Evolutionary conservation across 106 monocot species (phyloP), one percentile per base, ranked within the genome.

Genomic region (Posidonia australis): DNA sequence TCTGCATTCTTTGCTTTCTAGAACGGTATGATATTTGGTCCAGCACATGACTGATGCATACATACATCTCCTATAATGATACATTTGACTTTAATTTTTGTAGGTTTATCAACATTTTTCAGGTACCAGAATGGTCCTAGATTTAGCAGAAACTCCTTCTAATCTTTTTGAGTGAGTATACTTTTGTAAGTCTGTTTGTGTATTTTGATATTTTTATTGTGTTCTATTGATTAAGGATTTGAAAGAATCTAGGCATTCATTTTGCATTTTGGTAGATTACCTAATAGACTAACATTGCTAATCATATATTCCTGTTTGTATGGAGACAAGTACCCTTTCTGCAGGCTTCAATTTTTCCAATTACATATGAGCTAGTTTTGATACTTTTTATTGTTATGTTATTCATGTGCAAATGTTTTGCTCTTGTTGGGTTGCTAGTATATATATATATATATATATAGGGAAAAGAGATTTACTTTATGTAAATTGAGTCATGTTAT

Each of bases 71-170:
- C n/a, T 54, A 10, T 13, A 20, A 17, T 60, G 18, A 20, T 60
- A 16, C 60, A 29, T 60, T 42, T 58, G 56, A 21, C 27, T 5
- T 66, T 77, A 22, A 64, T 26, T 32, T 59, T 81, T 58, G 20
- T 66, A 94, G 94, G 83, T 86, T 66, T 96, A 87, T 82, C 94
- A 96, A 63, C 94, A 96, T 70, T 96, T 90, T 70, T 96, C 94
- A 43, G 94, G 94, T 19, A 96, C 94, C 32, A 80, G 94, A 72
- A 86, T 96, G 43, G 84, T 77, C 66, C 84, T 90, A 72, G 94
- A 96, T 75, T 74, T 96, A 10, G 94, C 94, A 58, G 94, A 96
- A 74, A 87, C 82, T 31, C 94, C 94, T 57, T 86, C 94, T 36
- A 90, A 96, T 64, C 86, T 96, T 68, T 96, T 96, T 78, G 94